Evolutionary conservation across 768 basidiomycete species (phyloP).

Genomic region (Lactarius sp.): DNA sequence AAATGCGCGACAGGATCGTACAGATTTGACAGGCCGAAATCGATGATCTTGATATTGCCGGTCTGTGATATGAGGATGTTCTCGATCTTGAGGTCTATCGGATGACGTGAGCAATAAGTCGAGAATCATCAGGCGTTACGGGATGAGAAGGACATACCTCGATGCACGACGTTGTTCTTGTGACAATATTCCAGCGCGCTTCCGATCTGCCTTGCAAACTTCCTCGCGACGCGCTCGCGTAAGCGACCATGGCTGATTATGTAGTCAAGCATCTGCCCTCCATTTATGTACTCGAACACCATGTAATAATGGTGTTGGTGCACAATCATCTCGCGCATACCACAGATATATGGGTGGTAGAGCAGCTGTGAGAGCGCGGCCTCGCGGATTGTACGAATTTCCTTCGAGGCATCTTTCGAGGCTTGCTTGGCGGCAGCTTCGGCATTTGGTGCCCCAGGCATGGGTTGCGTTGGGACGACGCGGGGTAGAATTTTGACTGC

Average conservation of each 20-base stretch:
- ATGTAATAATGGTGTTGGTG: conserved; percentile 99
- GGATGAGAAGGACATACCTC: conserved; percentile 45
- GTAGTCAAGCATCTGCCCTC: conserved; percentile 99
- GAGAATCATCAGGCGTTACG: conserved; percentile 1
- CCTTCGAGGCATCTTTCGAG: conserved; percentile 88
- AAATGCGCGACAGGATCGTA: conserved; percentile 80
- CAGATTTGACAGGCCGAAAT: conserved; percentile 96
- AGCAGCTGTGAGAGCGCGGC: conserved; percentile 92
- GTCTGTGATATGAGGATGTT: conserved; percentile 98
- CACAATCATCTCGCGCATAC: conserved; percentile 98
- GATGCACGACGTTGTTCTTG: conserved; percentile 94
- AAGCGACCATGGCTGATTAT: conserved; percentile 97
- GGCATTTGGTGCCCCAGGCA: conserved; percentile 43
- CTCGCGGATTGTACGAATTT: conserved; percentile 92
- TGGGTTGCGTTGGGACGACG: conserved; percentile 55
- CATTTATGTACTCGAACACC: conserved; percentile 98
- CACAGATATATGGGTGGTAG: conserved; percentile 98
- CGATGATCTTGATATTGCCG: conserved; percentile 99
- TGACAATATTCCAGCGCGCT: conserved; percentile 97
- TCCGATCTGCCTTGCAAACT: conserved; percentile 97
- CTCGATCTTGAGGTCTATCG: conserved; percentile 91
- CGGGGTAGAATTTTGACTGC: conserved; percentile 99
- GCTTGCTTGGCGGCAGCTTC: conserved; percentile 74
- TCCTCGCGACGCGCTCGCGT: conserved; percentile 90
- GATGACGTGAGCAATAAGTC: conserved; percentile 4